Percentiles rank a stretch among this genome's conserved stretches.
These are phyloP conservation scores for Graphilbum ipis-grandicollis DNA, from an alignment of 2,329 filamentous ascomycete species.

Conservation along the genomic window DNA sequence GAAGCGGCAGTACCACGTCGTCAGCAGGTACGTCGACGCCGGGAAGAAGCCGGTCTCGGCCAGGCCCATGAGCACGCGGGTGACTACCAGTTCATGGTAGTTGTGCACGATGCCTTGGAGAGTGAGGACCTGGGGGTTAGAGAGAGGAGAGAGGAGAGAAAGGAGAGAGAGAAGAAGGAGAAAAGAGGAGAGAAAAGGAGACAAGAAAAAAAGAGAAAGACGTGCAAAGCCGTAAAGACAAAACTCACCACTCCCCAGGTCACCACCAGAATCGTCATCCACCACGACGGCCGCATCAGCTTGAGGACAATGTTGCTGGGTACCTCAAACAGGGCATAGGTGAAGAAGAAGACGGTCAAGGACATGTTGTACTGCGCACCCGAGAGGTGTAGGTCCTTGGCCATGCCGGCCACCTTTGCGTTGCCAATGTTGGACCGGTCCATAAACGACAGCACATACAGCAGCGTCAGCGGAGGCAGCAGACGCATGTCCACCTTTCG, in stretches of 20 bases:
- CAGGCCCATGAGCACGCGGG: conserved; percentile 43
- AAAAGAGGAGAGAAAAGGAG: no score
- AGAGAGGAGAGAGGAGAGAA: background rate
- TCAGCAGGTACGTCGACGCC: conserved; percentile 4
- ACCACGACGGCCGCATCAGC: conserved; percentile 42
- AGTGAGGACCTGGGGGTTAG: conserved; percentile 21
- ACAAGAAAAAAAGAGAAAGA: no score
- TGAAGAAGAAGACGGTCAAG: conserved; percentile 42
- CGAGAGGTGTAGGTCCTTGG: conserved; percentile 40
- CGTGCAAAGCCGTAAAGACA: no score
- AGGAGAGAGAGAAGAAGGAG: conserved; percentile 5
- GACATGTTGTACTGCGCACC: conserved; percentile 39
- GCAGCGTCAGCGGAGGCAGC: conserved; percentile 44
- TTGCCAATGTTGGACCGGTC: conserved; percentile 37
- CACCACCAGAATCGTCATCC: conserved; percentile 48
- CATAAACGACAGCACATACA: conserved; percentile 54
- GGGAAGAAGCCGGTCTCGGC: conserved; percentile 23
- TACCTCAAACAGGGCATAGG: conserved; percentile 43
- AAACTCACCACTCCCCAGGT: conserved; percentile 34
- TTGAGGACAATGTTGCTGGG: conserved; percentile 50
- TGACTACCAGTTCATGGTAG: conserved; percentile 26
- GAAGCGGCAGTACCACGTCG: conserved; percentile 7
- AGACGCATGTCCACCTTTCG: conserved; percentile 31
- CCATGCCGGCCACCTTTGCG: conserved; percentile 40
- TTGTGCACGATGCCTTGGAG: conserved; percentile 33